These are phyloP conservation scores for Polygonum aviculare DNA, from an alignment of 148 eudicot genomes.

Conservation along the genomic window DNA sequence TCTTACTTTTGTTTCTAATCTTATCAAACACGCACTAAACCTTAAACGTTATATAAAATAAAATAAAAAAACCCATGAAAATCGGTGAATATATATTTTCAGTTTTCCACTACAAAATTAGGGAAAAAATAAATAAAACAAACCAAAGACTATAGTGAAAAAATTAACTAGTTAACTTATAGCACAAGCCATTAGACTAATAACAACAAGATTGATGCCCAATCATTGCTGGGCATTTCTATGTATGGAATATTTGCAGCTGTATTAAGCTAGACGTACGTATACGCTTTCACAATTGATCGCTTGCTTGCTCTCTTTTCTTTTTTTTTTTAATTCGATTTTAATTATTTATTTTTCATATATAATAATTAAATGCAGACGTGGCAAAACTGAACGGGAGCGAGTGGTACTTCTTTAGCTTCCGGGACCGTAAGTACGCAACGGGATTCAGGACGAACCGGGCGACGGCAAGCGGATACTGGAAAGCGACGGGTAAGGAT, in stretches of 20 bases:
- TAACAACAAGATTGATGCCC: not conserved
- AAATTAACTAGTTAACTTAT: not conserved
- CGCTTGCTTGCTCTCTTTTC: not conserved
- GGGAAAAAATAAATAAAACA: not conserved
- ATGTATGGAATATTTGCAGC: not conserved
- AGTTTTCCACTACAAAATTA: not conserved
- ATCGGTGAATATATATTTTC: not conserved
- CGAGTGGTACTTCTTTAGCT: constrained; percentile 17
- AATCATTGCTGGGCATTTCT: not conserved
- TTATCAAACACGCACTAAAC: not conserved
- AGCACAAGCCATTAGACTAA: not conserved
- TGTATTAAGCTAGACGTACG: not conserved
- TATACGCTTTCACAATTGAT: not conserved
- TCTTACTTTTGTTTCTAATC: too few species aligned
- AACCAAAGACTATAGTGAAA: too few species aligned
- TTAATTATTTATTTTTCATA: too few species aligned
- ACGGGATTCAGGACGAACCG: constrained; percentile 14
- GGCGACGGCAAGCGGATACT: constrained; percentile 13
- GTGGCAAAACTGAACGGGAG: constrained; percentile 14
- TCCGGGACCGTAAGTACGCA: constrained; percentile 10
- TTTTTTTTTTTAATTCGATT: not conserved
- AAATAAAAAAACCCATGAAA: not conserved
- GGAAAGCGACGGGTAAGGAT: constrained; percentile 18
- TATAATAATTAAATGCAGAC: not conserved
- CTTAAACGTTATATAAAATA: not conserved